phyloP scores from a whole-genome alignment of 78 protist genomes.

The Dictyostelium intermedium region DNA sequence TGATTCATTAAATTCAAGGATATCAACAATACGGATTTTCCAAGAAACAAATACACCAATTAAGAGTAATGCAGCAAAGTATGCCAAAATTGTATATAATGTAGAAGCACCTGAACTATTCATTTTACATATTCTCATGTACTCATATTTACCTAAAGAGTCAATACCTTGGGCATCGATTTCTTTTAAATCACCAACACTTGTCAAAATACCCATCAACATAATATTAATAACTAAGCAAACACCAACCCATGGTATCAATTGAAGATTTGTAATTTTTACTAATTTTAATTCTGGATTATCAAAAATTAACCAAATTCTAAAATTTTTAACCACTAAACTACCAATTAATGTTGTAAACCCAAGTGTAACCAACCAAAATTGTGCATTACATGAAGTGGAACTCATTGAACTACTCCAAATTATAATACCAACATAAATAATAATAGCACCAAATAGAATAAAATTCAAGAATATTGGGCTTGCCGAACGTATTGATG shows the following conservation, averaged over 20 bases:
- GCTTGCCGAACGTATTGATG: slow-evolving; percentile 15
- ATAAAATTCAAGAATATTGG: slow-evolving; percentile 13
- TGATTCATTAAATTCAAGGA: slow-evolving; percentile 15
- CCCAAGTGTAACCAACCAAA: slow-evolving; percentile 10
- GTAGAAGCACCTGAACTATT: neutral
- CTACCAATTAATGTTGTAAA: neutral
- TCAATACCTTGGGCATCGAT: neutral
- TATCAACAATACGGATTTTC: slow-evolving; percentile 5
- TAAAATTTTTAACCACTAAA: slow-evolving; percentile 9
- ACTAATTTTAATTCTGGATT: neutral
- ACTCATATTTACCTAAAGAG: slow-evolving; percentile 1
- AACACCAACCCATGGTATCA: neutral
- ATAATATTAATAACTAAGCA: neutral
- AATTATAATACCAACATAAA: neutral
- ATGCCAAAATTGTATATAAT: neutral
- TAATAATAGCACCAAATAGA: neutral
- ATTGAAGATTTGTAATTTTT: neutral
- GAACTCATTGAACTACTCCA: neutral
- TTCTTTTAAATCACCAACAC: neutral
- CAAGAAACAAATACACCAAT: slow-evolving; percentile 22
- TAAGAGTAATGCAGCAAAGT: neutral
- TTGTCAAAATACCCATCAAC: neutral
- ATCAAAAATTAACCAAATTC: slow-evolving; percentile 11
- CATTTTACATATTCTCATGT: neutral
- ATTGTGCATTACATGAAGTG: neutral